These are phyloP conservation scores for Aaosphaeria arxii DNA, from an alignment of 2,329 filamentous ascomycete genomes.

Conservation along the genomic window DNA sequence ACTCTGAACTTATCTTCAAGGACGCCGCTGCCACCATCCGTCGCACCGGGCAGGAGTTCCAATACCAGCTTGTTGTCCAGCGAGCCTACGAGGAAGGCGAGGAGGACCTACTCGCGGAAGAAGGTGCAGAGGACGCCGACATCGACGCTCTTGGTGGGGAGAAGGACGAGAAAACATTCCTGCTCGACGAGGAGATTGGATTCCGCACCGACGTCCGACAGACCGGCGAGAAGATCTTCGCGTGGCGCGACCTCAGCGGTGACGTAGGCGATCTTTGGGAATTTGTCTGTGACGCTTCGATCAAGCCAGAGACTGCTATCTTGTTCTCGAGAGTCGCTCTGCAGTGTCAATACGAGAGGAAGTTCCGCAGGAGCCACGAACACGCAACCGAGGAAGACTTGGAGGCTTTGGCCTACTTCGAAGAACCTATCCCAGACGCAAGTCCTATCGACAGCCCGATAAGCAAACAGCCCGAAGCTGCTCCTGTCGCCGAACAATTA, in stretches of 20 bases:
- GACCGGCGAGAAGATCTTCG: conserved; percentile 79
- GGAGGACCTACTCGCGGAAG: conserved; percentile 84
- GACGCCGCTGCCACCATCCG: conserved; percentile 91
- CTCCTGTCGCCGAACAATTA: conserved; percentile 28
- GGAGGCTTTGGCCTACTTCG: conserved; percentile 75
- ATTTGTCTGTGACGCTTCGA: conserved; percentile 84
- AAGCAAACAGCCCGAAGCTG: conserved; percentile 24
- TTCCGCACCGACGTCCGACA: conserved; percentile 82
- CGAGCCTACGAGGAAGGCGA: conserved; percentile 97
- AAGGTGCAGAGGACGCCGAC: conserved; percentile 78
- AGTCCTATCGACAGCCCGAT: conserved; percentile 54
- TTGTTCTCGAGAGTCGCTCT: conserved; percentile 80
- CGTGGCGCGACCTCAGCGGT: conserved; percentile 92
- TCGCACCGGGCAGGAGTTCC: conserved; percentile 88
- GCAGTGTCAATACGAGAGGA: conserved; percentile 97
- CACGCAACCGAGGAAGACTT: conserved; percentile 80
- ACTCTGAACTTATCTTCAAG: conserved; percentile 98
- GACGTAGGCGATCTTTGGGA: conserved; percentile 96
- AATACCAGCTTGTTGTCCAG: conserved; percentile 96
- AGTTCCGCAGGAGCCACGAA: conserved; percentile 77
- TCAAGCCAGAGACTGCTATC: conserved; percentile 67
- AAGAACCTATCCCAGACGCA: conserved; percentile 59
- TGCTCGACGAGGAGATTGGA: conserved; percentile 88
- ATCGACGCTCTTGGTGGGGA: conserved; percentile 72
- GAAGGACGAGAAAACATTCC: conserved; percentile 94